Evolutionary conservation across 257 asterid species (phyloP), one percentile per base, ranked within the genome.

Genomic region (Misopates orontium): DNA sequence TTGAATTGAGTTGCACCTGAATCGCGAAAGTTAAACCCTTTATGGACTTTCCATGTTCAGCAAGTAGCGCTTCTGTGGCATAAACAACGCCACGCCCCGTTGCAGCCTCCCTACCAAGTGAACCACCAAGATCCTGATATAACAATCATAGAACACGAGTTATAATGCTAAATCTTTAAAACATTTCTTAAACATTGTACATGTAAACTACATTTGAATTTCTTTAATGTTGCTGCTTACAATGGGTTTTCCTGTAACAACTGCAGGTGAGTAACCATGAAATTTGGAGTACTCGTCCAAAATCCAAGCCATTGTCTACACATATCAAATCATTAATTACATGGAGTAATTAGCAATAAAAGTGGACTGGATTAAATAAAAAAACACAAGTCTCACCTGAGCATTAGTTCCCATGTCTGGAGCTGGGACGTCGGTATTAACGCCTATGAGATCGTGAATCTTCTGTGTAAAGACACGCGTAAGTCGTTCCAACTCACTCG

Each of bases 301-400:
- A 63, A 94, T 94, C 99, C 99, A 94, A 60, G 97, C 99, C 99
- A 94, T 93, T 47, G 99, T 93, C 99, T 93, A 95, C 77, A 55
- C 54, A 74, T 25, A 5, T 22, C 60, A 76, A 73, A 67, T 25
- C 24, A 4, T 5, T 42, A 8, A 10, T 13, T 21, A 64, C 39
- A 51, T 53, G 40, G 60, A 19, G 22, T n/a, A 60, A 56, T 45
- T 52, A 44, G 54, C 53, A 31, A 66, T 22, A 18, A 62, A 52
- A 32, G 39, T 53, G 36, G 66, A 52, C 54, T 55, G 54, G 2
- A 58, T 28, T 42, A 58, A 48, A 15, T 19, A 31, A 53, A 8
- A 25, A 1, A 11, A 44, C 44, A 66, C 19, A 5, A 13, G 20
- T 14, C 51, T 72, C 39, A 94, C 99, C 96, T 93, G 99, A 51